A percentile compares a stretch with the other conserved stretches of the same genome.
Evolutionary conservation across 2,329 filamentous ascomycete species (phyloP).

Genomic region (Cladosporium colombiae): DNA sequence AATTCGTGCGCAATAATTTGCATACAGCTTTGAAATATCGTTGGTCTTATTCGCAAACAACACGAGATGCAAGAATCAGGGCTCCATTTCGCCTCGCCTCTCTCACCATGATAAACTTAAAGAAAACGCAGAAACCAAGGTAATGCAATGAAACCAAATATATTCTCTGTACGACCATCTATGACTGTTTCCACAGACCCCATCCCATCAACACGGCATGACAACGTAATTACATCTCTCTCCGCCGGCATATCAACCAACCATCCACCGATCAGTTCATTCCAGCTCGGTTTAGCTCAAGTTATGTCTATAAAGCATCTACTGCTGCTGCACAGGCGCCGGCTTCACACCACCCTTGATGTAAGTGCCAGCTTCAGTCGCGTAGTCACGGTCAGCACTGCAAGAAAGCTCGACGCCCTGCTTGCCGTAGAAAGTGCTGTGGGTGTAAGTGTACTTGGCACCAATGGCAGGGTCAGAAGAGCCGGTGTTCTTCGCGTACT

Average conservation of each 20-base stretch:
- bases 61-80: no score
- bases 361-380: background rate
- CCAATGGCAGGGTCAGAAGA: background rate
- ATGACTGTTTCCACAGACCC: background rate
- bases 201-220: background rate
- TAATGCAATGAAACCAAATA: background rate
- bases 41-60: no score
- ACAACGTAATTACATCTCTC: background rate
- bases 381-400: background rate
- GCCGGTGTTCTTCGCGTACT: slow-evolving; percentile 3
- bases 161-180: background rate
- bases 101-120: background rate
- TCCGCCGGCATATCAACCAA: background rate
- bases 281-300: background rate
- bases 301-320: no score
- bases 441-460: slow-evolving; percentile 1
- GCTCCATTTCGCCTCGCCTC: background rate
- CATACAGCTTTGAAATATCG: no score
- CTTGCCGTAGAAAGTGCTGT: slow-evolving; percentile 15
- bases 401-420: background rate
- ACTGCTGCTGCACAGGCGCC: background rate
- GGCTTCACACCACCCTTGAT: background rate
- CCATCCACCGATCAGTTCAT: background rate
- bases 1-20: no score
- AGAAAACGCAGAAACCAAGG: no score